Evolutionary conservation across 2,329 filamentous ascomycete genomes (phyloP), one percentile per base, ranked within the genome.

Genomic region (Bipolaris bicolor): DNA sequence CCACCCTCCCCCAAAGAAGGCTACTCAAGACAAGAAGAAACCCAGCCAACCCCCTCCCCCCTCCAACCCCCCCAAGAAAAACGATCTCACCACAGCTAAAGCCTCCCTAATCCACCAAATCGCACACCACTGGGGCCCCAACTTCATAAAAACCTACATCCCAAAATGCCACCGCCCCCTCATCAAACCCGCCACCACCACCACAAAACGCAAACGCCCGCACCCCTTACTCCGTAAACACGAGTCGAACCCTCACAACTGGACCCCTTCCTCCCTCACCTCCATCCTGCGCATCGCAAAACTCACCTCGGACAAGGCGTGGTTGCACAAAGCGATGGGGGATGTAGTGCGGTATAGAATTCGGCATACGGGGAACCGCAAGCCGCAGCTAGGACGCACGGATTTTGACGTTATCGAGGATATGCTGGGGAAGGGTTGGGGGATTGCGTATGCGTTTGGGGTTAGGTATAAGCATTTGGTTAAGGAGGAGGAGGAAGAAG

Each of bases 331-430:
- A 10, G 62, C 65, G 0, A 73, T 73, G 64, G 56, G 57, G 3
- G 64, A 70, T 9, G 63, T 73, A 0, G 71, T 75, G 9, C 60
- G 63, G 5, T 69, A 73, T 48, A 68, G 71, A 1, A 73, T 70
- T 50, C 68, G 67, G 55, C 52, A 71, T 43, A 75, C 71, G 0
- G 68, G 70, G 1, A 72, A 73, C 37, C 64, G 69, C 9, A 74
- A 73, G 57, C 71, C 69, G 4, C 70, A 75, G 57, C 58, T 75
- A 0, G 69, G 69, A 3, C 72, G 65, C 1, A 71, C 72, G 0
- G 71, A 74, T 46, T 72, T 74, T 11, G 71, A 73, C 54, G 63
- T 74, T 22, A 69, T 74, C n/a, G 71, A 75, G 31, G 71, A 73
- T 18, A 66, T 74, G 59, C 46, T 74, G 7, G 56, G 65, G 13